Base-by-base conservation (phyloP, 169 alveolate species). In the Cryptosporidium canis region DNA sequence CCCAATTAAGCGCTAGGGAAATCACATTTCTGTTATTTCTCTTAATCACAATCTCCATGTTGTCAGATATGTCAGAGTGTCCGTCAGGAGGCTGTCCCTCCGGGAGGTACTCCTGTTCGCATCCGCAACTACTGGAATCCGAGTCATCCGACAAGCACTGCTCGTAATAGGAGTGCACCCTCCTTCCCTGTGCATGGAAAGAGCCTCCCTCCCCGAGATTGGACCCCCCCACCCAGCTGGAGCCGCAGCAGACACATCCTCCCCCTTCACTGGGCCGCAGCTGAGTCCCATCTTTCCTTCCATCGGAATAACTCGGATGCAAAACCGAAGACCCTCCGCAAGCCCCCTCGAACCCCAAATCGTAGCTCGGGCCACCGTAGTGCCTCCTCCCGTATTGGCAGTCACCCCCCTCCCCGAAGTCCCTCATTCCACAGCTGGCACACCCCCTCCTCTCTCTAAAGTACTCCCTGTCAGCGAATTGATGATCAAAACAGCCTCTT, bases 1-100 rank as follows among this genome's bases (percentile, higher is more conserved):
- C 61, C 87, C 87, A 77, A 61, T 56, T 77, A 27, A 77, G n/a
- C 35, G 87, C 71, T 7, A 77, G 87, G 14, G 47, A 35, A 24
- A 77, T 55, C 16, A 77, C 66, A 24, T 61, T 77, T 24, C 87
- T 24, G 47, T 77, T 77, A 27, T 77, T 77, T 39, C 87, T 58
- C 12, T 77, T 77, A 6, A 77, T 77, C 41, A 48, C 24, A 33
- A 70, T 37, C 21, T 70, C 67, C 67, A 48, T 45, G 53, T 70
- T 51, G 6, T 70, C 84, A 18, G 58, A 53, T 31, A 55, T 35
- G 39, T 70, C 84, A 12, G 84, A 48, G 2, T 47, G 31, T 18
- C 53, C 84, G 53, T 55, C 67, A 5, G 61, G 11, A 45, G 45
- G 45, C 61, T 67, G 64, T 12, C 43, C 24, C 24, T 29, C 83